Evolutionary conservation across 2,329 filamentous ascomycete genomes (phyloP).

Genomic region (Pestalotiopsis sp.): DNA sequence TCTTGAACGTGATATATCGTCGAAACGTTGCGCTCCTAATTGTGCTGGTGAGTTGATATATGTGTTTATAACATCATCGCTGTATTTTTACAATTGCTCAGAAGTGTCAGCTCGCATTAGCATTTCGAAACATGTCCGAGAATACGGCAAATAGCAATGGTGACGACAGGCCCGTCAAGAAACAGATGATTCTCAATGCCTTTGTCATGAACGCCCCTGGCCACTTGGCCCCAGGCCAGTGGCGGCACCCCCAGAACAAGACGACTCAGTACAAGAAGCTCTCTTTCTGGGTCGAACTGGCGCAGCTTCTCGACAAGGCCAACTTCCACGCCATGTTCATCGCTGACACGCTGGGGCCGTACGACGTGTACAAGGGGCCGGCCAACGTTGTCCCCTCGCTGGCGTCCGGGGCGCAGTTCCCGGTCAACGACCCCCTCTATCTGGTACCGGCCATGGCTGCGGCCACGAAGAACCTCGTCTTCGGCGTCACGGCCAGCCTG

Average conservation of each 20-base stretch:
- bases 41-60: background rate
- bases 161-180: constrained; percentile 32
- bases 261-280: constrained; percentile 61
- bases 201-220: constrained; percentile 68
- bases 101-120: background rate
- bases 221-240: constrained; percentile 65
- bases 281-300: constrained; percentile 64
- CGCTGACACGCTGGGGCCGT: constrained; percentile 64
- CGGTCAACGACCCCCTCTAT: constrained; percentile 60
- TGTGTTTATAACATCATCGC: background rate
- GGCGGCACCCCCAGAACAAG: constrained; percentile 64
- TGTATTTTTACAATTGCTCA: background rate
- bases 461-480: constrained; percentile 64
- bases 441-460: constrained; percentile 67
- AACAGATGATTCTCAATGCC: constrained; percentile 62
- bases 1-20: background rate
- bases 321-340: constrained; percentile 67
- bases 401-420: constrained; percentile 64
- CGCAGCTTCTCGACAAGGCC: constrained; percentile 60
- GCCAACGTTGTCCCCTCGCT: constrained; percentile 47
- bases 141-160: background rate
- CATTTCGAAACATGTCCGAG: background rate
- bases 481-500: constrained; percentile 63
- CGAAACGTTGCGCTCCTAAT: background rate
- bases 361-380: constrained; percentile 59